Evolutionary conservation across 2,329 filamentous ascomycete species (phyloP), one percentile per base, ranked within the genome.

Genomic region (Huntiella abstrusa): DNA sequence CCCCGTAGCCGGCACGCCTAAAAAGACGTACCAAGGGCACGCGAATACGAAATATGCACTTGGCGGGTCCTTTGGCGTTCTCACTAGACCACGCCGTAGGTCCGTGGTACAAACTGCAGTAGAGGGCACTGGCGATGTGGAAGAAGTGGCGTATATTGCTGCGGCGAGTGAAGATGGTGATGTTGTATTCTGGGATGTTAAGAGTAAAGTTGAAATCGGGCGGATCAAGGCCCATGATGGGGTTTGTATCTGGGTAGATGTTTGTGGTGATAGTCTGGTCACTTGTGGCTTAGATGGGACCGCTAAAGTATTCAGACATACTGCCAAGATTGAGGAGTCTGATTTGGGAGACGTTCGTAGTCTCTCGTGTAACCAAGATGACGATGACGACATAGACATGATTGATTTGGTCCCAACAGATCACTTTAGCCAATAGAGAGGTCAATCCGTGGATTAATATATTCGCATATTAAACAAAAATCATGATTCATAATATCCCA

Each of bases 1-100:
- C 60, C 98, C 96, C 58, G 81, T 93, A 6, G 77, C 85, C 34
- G 88, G 88, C 5, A 77, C 78, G 22, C 91, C 91, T 54, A 80
- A 94, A 56, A 98, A 98, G 69, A 98, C 91, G 11, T 98, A 96
- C 61, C 86, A 95, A 59, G 91, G 91, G 0, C 91, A 96, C 57
- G 64, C 67, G 46, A 98, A 98, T 59, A 70, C 75, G 46, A 79
- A 79, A 51, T 96, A 82, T 62, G 88, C 84, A 53, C 70, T 96
- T n/a, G 75, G 75, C 2, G 84, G 86, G 3, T 80, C 80, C 36
- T 95, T 96, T 57, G 87, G 84, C 10, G 69, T 74, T 45, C 54
- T 10, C 51, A 33, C 8, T 4, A 32, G 41, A 11, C 41, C 28
- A 5, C 55, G 11, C 8, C 49, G 43, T 13, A 49, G 38, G 16